Conservation (phyloP, 352 stramenopile genomes). For the Pythium rhizo-oryzae region DNA sequence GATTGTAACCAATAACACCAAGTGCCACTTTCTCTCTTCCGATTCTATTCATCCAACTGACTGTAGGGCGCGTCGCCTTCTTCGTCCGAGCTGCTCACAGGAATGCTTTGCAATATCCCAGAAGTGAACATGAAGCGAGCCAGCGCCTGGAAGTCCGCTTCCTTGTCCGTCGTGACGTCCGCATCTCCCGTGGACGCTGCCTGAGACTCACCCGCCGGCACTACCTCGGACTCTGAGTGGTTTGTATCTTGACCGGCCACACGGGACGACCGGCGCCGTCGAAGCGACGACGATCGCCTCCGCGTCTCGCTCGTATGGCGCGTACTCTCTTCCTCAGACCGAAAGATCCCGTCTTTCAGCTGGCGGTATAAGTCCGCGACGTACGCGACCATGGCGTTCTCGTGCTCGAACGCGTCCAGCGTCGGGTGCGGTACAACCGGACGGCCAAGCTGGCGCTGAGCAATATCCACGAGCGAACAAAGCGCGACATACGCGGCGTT, state of each 20-base stretch:
- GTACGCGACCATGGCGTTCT: constrained; percentile 36
- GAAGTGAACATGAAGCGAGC: constrained; percentile 36
- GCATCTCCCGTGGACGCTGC: too few relatives aligned
- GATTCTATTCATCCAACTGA: constrained; percentile 9
- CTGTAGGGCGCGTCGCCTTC: constrained; percentile 31
- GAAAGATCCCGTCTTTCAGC: constrained; percentile 29
- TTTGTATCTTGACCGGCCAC: too few relatives aligned
- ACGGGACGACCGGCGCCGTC: too few relatives aligned
- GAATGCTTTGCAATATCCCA: constrained; percentile 30
- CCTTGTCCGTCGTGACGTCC: not conserved
- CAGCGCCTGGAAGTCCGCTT: constrained; percentile 40
- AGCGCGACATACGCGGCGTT: constrained; percentile 46
- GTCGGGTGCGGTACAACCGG: constrained; percentile 24
- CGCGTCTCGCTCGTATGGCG: not conserved
- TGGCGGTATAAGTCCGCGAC: constrained; percentile 39
- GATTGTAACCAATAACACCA: constrained; percentile 1
- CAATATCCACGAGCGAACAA: constrained; percentile 49
- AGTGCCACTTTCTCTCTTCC: too few relatives aligned
- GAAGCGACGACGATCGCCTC: not conserved
- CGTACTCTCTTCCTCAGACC: not conserved
- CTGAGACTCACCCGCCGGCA: too few relatives aligned
- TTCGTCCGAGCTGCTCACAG: constrained; percentile 37
- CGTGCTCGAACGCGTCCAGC: constrained; percentile 33
- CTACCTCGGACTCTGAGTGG: too few relatives aligned
- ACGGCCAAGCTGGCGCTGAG: not conserved